Evolutionary conservation across 1,139 yeast genomes (phyloP), one percentile per base, ranked within the genome.

Genomic region (Hansenula sp.): DNA sequence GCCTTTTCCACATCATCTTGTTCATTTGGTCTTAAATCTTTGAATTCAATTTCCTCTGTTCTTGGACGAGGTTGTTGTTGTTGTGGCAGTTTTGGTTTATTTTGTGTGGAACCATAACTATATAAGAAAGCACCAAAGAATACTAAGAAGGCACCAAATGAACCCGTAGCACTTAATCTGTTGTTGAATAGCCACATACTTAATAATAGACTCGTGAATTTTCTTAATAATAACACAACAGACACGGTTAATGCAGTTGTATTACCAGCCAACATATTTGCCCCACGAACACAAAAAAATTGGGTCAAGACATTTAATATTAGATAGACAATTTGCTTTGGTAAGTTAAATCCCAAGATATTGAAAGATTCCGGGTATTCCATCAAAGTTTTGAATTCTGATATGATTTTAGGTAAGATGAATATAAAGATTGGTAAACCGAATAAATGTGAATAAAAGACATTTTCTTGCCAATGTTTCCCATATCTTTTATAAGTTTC

Each of bases 281-380:
- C 91, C 4, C 91, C 90, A 15, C 77, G 65, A 2, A 82, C 78
- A 57, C 94, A 85, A 5, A 79, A 44, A 52, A 76, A 74, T 59
- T 85, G 94, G 0, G 90, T 77, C 1, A 70, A 38, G n/a, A 76
- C 74, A 57, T 84, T 84, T 17, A 70, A 49, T 3, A 55, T 33
- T 37, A 70, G 60, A 43, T 60, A 68, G 18, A 62, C 41, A 12
- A 69, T 45, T 49, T 52, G 63, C 45, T 40, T 50, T 11, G 55
- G 56, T 3, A 46, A 31, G 8, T 21, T 36, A 24, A 40, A 42
- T 3, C 55, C 57, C 9, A 53, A n/a, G 5, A 57, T 9, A 35
- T 42, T 21, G 33, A 53, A 51, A 11, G 28, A 25, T 7, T 49
- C 49, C 3, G 59, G 57, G 30, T 46, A 51, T 16, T 43, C 43